Conservation (phyloP, 2,329 filamentous ascomycete genomes). For the Trichothecium sympodiale region DNA sequence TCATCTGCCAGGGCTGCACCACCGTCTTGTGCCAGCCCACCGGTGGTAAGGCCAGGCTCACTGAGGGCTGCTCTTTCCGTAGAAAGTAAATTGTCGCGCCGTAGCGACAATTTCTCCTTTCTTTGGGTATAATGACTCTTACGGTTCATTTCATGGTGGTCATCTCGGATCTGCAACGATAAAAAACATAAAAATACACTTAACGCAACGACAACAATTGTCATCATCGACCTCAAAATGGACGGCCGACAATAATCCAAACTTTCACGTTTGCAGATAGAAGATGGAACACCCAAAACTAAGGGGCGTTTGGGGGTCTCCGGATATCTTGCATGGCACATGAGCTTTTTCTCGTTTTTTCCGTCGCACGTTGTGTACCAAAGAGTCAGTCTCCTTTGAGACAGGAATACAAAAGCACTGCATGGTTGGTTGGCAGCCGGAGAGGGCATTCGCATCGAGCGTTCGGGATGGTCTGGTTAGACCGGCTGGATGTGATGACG, state of each 20-base stretch:
- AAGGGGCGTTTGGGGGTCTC: conserved; percentile 61
- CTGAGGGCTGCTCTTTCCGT: conserved; percentile 99
- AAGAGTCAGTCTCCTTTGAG: conserved; percentile 29
- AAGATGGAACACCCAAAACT: conserved; percentile 55
- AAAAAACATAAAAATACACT: conserved; percentile 1
- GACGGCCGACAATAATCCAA: conserved; percentile 10
- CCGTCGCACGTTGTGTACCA: conserved; percentile 32
- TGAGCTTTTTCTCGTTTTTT: conserved; percentile 24
- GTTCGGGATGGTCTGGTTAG: conserved; percentile 25
- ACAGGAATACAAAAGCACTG: conserved; percentile 32
- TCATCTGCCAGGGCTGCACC: conserved; percentile 99
- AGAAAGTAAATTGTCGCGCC: conserved; percentile 73
- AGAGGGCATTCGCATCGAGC: conserved; percentile 47
- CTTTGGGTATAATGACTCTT: conserved; percentile 37
- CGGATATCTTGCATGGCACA: conserved; percentile 71
- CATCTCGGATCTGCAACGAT: conserved; percentile 47
- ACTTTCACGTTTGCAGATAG: conserved; percentile 48
- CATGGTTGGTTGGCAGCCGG: conserved; percentile 45
- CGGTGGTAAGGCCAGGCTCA: conserved; percentile 96
- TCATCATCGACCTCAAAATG: conserved; percentile 38
- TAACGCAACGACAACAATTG: conserved; percentile 30
- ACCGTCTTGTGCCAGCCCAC: conserved; percentile 99
- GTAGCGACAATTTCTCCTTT: conserved; percentile 33
- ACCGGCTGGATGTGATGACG: conserved; percentile 43
- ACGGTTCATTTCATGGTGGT: conserved; percentile 39